phyloP scores from a whole-genome alignment of 2,329 filamentous ascomycete species.

The Colletotrichum falcatum region DNA sequence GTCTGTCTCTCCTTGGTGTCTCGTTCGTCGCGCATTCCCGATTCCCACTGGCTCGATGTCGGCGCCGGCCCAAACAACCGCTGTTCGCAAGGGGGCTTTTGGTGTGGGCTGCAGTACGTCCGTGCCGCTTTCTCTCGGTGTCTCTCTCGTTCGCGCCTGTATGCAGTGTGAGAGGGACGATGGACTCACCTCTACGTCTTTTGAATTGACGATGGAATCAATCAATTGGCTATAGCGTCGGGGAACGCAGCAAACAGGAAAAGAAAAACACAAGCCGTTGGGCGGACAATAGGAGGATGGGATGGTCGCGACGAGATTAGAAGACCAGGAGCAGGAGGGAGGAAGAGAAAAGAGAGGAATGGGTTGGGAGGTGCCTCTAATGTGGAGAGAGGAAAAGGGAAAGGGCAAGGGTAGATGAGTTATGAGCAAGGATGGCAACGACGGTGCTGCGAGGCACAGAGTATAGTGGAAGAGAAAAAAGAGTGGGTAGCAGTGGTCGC shows the following conservation, averaged over 20 bases:
- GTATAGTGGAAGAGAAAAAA: slow-evolving; percentile 17
- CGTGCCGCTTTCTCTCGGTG: slow-evolving; percentile 15
- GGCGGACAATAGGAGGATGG: slow-evolving; percentile 41
- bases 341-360: slow-evolving; percentile 43
- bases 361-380: slow-evolving; percentile 43
- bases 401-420: slow-evolving; percentile 39
- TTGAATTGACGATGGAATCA: slow-evolving; percentile 18
- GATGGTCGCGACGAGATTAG: slow-evolving; percentile 41
- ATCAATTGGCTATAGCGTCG: slow-evolving; percentile 35
- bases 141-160: slow-evolving; percentile 1
- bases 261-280: slow-evolving; percentile 41
- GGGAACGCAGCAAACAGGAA: slow-evolving; percentile 41
- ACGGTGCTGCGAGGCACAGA: slow-evolving; percentile 27
- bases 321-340: slow-evolving; percentile 41
- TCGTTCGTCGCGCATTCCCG: slow-evolving; percentile 30
- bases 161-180: background rate
- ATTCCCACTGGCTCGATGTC: slow-evolving; percentile 25
- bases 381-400: slow-evolving; percentile 42
- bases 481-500: slow-evolving; percentile 33
- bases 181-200: slow-evolving; percentile 29
- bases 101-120: slow-evolving; percentile 8
- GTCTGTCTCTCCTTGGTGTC: slow-evolving; percentile 31
- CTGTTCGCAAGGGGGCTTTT: slow-evolving; percentile 4
- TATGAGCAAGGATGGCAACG: slow-evolving; percentile 37
- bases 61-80: slow-evolving; percentile 11